Percentiles rank a stretch among this genome's conserved stretches.
These are phyloP conservation scores for Chiua virens DNA, from an alignment of 768 basidiomycete species.

Conservation along the genomic window DNA sequence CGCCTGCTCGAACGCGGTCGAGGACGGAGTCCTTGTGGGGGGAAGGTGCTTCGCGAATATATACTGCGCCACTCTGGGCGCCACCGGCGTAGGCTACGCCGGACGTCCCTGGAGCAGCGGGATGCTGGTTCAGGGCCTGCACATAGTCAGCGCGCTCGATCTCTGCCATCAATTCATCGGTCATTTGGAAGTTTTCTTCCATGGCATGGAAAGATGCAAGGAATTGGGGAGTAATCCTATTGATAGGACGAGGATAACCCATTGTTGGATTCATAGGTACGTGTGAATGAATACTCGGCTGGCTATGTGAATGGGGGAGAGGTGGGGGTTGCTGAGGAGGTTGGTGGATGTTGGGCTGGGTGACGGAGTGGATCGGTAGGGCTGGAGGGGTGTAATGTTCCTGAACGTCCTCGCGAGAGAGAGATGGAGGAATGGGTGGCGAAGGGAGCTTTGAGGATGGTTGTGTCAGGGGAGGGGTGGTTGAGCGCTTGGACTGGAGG, in stretches of 20 bases:
- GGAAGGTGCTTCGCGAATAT: conserved; percentile 38
- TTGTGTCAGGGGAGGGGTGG: conserved; percentile 35
- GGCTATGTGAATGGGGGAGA: conserved; percentile 30
- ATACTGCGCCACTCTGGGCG: conserved; percentile 39
- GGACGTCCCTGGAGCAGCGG: conserved; percentile 36
- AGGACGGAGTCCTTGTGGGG: conserved; percentile 51
- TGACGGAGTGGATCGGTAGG: conserved; percentile 34
- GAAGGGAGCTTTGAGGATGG: conserved; percentile 34
- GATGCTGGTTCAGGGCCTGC: conserved; percentile 50
- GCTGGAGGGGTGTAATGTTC: conserved; percentile 48
- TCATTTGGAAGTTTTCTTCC: conserved; percentile 66
- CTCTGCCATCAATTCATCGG: conserved; percentile 66
- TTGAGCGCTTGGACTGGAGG: conserved; percentile 34
- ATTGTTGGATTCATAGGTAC: conserved; percentile 33
- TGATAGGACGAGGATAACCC: conserved; percentile 65
- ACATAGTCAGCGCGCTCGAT: conserved; percentile 72
- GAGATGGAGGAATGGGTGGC: conserved; percentile 17
- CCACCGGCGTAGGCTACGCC: conserved; percentile 50
- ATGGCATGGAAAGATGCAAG: conserved; percentile 52
- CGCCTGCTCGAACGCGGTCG: conserved; percentile 53
- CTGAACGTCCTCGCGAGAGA: conserved; percentile 30
- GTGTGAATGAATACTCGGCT: conserved; percentile 29
- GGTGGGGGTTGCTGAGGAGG: conserved; percentile 38
- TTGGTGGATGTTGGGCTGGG: conserved; percentile 29
- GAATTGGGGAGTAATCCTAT: conserved; percentile 55